Percentiles rank a stretch among this genome's conserved stretches.
Evolutionary conservation across 352 stramenopile genomes (phyloP).

Genomic region (Plasmopara muralis): DNA sequence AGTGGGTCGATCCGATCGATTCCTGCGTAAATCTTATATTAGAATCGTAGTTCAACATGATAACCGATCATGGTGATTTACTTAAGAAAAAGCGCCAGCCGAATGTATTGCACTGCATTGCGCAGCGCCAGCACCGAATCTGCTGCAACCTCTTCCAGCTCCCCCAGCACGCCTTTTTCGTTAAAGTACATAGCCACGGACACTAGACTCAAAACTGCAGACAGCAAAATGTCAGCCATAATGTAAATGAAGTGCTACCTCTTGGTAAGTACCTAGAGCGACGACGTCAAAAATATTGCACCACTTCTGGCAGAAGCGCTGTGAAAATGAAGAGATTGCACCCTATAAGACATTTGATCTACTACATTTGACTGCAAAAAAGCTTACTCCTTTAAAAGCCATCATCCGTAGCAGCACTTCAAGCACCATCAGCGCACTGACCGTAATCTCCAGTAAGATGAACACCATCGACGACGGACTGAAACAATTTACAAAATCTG

Average conservation of each 20-base stretch:
- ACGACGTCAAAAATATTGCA: constrained; percentile 81
- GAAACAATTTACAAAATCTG: neutral
- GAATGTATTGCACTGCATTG: constrained; percentile 75
- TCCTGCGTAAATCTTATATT: too few relatives aligned
- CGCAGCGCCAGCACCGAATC: constrained; percentile 71
- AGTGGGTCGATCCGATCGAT: constrained; percentile 24
- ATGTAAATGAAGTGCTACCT: neutral
- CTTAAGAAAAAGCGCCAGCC: constrained; percentile 83
- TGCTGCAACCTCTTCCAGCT: constrained; percentile 77
- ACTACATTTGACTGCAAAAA: neutral
- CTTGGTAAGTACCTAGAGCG: constrained; percentile 38
- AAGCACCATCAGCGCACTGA: constrained; percentile 69
- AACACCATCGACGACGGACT: constrained; percentile 71
- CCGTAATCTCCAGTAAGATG: constrained; percentile 73
- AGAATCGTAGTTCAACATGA: too few relatives aligned
- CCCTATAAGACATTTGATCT: neutral
- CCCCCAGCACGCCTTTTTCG: constrained; percentile 59
- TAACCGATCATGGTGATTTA: constrained; percentile 9
- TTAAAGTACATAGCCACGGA: constrained; percentile 82
- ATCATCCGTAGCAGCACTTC: constrained; percentile 81
- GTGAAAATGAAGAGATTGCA: neutral
- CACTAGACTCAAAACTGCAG: constrained; percentile 66
- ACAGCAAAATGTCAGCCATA: constrained; percentile 3
- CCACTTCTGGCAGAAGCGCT: constrained; percentile 83
- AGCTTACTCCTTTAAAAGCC: constrained; percentile 59